phyloP scores from a whole-genome alignment of 208 protist species.

The Porcisia hertigi region DNA sequence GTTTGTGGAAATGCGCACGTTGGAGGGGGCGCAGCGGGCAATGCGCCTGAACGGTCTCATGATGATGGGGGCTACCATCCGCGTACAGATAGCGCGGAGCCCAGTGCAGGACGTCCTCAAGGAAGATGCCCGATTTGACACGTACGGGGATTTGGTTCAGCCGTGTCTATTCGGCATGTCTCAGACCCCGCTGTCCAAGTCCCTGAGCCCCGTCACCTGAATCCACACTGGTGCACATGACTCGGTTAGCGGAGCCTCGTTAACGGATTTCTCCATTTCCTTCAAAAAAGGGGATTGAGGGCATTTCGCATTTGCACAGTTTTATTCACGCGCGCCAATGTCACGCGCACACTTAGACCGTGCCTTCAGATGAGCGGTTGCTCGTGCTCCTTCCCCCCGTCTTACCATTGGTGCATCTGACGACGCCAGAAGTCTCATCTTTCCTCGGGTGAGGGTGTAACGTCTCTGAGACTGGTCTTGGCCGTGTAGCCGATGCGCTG shows the following conservation, averaged over 20 bases:
- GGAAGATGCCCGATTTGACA: constrained; percentile 61
- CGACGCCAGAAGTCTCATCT: too few species aligned
- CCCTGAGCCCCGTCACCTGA: constrained; percentile 9
- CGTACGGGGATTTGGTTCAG: constrained; percentile 36
- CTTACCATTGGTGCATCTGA: too few species aligned
- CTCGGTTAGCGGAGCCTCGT: background rate
- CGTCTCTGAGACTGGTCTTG: too few species aligned
- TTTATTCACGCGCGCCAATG: too few species aligned
- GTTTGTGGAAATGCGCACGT: constrained; percentile 83
- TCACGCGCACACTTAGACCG: too few species aligned
- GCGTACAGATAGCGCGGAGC: constrained; percentile 76
- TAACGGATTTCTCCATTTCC: background rate
- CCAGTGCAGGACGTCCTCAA: constrained; percentile 72
- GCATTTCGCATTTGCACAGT: too few species aligned
- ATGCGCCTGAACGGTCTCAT: constrained; percentile 61
- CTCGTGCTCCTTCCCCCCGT: too few species aligned
- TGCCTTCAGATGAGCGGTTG: too few species aligned
- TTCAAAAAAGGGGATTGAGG: background rate
- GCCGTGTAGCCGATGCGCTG: too few species aligned
- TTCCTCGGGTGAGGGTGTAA: too few species aligned
- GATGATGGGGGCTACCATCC: constrained; percentile 60
- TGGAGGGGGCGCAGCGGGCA: constrained; percentile 46
- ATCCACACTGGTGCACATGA: background rate
- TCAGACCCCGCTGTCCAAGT: constrained; percentile 29
- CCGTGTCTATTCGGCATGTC: constrained; percentile 66